A percentile compares a stretch with the other conserved stretches of the same genome.
Evolutionary conservation across 257 asterid genomes (phyloP).

Genomic region (Solanum microdontum): DNA sequence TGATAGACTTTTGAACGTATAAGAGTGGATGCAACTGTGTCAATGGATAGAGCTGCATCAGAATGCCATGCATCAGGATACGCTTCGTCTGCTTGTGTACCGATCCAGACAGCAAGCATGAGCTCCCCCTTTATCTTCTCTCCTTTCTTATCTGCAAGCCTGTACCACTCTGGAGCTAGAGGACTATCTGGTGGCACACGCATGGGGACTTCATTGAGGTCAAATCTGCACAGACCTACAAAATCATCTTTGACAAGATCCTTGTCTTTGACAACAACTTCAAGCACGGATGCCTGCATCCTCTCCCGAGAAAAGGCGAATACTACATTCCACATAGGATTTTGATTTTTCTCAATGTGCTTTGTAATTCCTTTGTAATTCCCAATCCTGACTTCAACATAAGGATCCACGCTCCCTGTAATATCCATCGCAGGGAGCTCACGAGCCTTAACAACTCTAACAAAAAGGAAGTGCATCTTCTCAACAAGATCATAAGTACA

Average conservation of each 20-base stretch:
- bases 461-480: constrained; percentile 81
- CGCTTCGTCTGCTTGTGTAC: constrained; percentile 93
- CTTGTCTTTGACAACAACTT: constrained; percentile 81
- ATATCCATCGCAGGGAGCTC: constrained; percentile 82
- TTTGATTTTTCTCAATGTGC: constrained; percentile 65
- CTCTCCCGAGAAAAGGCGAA: constrained; percentile 82
- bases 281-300: constrained; percentile 79
- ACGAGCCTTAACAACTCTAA: constrained; percentile 85
- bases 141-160: constrained; percentile 70
- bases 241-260: constrained; percentile 74
- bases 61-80: constrained; percentile 96
- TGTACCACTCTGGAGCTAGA: constrained; percentile 90
- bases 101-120: constrained; percentile 92
- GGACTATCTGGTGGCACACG: constrained; percentile 95
- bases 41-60: constrained; percentile 68
- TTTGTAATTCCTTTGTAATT: constrained; percentile 80
- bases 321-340: constrained; percentile 76
- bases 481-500: constrained; percentile 86
- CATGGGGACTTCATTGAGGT: constrained; percentile 73
- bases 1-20: constrained; percentile 86
- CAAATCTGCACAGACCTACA: constrained; percentile 62
- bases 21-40: constrained; percentile 60
- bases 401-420: constrained; percentile 82
- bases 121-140: constrained; percentile 74
- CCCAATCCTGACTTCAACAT: constrained; percentile 67